Conservation (phyloP, 176 grass and related monocot species). For the Avena insularis region DNA sequence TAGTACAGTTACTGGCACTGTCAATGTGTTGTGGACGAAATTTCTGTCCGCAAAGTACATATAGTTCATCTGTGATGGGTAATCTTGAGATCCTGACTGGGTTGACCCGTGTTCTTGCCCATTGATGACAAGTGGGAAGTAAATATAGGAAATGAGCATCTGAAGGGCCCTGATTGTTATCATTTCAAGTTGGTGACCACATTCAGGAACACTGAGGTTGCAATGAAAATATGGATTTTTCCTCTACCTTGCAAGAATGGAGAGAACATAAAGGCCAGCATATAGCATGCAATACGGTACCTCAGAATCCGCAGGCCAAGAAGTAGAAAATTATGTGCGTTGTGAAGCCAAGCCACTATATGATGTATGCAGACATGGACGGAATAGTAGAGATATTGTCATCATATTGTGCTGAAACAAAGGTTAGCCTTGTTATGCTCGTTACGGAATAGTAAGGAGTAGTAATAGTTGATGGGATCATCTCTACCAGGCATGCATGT, state of each 20-base stretch:
- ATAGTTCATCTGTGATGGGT: background rate
- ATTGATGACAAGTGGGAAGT: background rate
- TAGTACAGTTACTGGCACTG: background rate
- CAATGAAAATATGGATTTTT: background rate
- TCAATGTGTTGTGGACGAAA: background rate
- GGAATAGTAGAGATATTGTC: too few relatives aligned
- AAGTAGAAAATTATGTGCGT: background rate
- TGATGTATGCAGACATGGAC: too few relatives aligned
- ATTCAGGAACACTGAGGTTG: background rate
- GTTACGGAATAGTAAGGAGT: too few relatives aligned
- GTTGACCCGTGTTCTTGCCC: background rate
- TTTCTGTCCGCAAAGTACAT: background rate
- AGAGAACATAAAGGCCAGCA: background rate
- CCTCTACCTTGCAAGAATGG: too few relatives aligned
- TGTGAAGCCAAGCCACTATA: too few relatives aligned
- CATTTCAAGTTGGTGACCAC: background rate
- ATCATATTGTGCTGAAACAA: background rate
- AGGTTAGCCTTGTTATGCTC: slow-evolving; percentile 8
- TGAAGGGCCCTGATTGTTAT: background rate
- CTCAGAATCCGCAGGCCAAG: background rate
- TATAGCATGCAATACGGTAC: background rate
- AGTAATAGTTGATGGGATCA: too few relatives aligned
- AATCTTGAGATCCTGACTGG: background rate
- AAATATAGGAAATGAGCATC: background rate
- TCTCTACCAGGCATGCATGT: too few relatives aligned